phyloP scores from a whole-genome alignment of 2,329 filamentous ascomycete genomes.

The Zarea fungicola region DNA sequence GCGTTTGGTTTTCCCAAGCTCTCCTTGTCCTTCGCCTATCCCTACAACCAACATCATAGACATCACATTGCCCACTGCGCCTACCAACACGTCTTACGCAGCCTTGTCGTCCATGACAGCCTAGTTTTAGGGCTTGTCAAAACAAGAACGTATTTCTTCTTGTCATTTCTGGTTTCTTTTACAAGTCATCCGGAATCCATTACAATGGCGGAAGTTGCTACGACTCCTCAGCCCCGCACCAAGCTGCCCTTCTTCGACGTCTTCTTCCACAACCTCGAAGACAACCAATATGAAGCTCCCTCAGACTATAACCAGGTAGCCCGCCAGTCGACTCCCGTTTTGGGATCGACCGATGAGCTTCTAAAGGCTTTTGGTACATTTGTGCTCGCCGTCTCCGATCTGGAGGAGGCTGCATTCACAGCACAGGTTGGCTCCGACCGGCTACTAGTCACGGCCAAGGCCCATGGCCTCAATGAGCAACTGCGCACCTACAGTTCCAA shows the following conservation, averaged over 20 bases:
- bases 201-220: slow-evolving; percentile 1
- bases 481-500: background rate
- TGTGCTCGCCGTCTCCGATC: slow-evolving; percentile 7
- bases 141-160: too few relatives aligned
- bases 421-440: slow-evolving; percentile 10
- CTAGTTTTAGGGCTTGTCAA: too few relatives aligned
- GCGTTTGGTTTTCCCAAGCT: background rate
- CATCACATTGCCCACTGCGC: too few relatives aligned
- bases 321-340: background rate
- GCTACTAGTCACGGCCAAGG: slow-evolving; percentile 9
- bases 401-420: slow-evolving; percentile 8
- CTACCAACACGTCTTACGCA: background rate
- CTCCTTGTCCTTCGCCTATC: background rate
- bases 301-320: slow-evolving; percentile 9
- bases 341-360: slow-evolving; percentile 1
- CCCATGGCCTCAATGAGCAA: slow-evolving; percentile 3
- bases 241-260: slow-evolving; percentile 13
- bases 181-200: too few relatives aligned
- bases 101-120: too few relatives aligned
- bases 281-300: slow-evolving; percentile 2
- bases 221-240: background rate
- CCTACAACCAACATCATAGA: background rate
- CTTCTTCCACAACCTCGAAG: slow-evolving; percentile 5
- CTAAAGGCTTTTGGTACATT: slow-evolving; percentile 7
- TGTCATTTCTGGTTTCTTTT: too few relatives aligned